Base-by-base conservation (phyloP, 129 eudicot species). In the Ambrosia trifida region DNA sequence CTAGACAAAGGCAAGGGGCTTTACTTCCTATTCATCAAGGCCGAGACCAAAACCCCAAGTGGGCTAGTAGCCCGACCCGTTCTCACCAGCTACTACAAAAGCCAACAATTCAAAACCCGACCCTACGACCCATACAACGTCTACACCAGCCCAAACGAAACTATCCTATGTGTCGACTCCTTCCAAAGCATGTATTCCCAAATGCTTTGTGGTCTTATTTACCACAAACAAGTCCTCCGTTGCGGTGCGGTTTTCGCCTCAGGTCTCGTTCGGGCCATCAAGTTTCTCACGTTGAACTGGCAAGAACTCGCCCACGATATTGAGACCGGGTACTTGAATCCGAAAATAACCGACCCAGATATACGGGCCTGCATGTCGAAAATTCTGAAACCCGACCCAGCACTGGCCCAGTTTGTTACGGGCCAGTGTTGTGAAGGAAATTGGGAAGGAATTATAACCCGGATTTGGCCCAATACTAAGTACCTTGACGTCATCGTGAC, bases 171-270 rank as follows among this genome's bases (percentile, higher is more conserved):
- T 43, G 86, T 83, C 10, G 92, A 86, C 40, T 81, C 92, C 56
- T 84, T 83, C 68, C 92, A 87, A 59, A 83, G 89, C 85, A 87
- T 87, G 89, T 83, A 87, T 70, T 78, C 92, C 16, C 92, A 87
- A 46, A 83, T 87, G 85, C 86, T 83, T 2, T 83, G 92, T 20
- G 89, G 92, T 31, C 92, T 84, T 32, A 54, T 73, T 68, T 78
- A 54, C 41, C 82, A 72, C 36, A 57, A 81, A 6, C 68, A 83
- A 11, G 89, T 84, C 31, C 86, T 83, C 36, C 83, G 92, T 38
- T 86, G 83, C 24, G 91, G 91, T 13, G 91, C 91, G 3, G 91
- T 86, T 59, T 86, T 83, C 24, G 88, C 91, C 64, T 86, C 91
- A 7, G 91, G 88, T 19, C 69, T 86, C 3, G 84, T 87, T 62